Percentiles rank a stretch among this genome's conserved stretches.
Evolutionary conservation across 768 basidiomycete genomes (phyloP).

Genomic region (Butyriboletus loyo): DNA sequence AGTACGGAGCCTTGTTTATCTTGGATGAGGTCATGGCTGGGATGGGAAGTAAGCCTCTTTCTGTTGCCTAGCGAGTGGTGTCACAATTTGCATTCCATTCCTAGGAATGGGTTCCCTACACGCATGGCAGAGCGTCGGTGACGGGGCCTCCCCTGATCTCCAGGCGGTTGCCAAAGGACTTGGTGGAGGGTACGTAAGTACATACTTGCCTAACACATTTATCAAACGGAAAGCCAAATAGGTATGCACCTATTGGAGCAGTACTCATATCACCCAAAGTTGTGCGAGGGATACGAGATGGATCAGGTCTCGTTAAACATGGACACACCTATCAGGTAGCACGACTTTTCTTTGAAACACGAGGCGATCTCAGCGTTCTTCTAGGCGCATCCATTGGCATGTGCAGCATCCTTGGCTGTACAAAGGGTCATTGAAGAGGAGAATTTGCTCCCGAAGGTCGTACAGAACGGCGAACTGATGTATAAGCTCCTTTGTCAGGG

Average conservation of each 20-base stretch:
- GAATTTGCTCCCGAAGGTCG: slow-evolving; percentile 65
- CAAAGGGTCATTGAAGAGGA: slow-evolving; percentile 69
- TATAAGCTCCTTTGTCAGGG: slow-evolving; percentile 52
- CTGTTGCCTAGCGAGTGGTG: not conserved
- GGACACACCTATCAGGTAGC: slow-evolving; percentile 81
- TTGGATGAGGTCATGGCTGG: slow-evolving; percentile 93
- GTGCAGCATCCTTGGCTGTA: slow-evolving; percentile 79
- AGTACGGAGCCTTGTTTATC: slow-evolving; percentile 70
- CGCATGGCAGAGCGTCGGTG: slow-evolving; percentile 82
- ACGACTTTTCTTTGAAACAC: not conserved
- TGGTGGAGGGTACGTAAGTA: slow-evolving; percentile 68
- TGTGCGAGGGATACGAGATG: slow-evolving; percentile 61
- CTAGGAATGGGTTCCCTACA: slow-evolving; percentile 85
- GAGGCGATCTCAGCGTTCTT: slow-evolving; percentile 3
- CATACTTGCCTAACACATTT: not conserved
- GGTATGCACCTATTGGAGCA: slow-evolving; percentile 81
- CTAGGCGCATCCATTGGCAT: slow-evolving; percentile 71
- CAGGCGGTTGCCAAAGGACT: slow-evolving; percentile 90
- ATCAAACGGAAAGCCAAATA: slow-evolving; percentile 27
- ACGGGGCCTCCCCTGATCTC: slow-evolving; percentile 75
- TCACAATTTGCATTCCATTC: not conserved
- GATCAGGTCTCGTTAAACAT: slow-evolving; percentile 77
- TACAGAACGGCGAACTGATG: slow-evolving; percentile 58
- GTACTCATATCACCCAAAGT: slow-evolving; percentile 72
- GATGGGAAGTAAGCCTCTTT: slow-evolving; percentile 68